Evolutionary conservation across 208 protist genomes (phyloP), one percentile per base, ranked within the genome.

Genomic region (Leishmania amazonensis): DNA sequence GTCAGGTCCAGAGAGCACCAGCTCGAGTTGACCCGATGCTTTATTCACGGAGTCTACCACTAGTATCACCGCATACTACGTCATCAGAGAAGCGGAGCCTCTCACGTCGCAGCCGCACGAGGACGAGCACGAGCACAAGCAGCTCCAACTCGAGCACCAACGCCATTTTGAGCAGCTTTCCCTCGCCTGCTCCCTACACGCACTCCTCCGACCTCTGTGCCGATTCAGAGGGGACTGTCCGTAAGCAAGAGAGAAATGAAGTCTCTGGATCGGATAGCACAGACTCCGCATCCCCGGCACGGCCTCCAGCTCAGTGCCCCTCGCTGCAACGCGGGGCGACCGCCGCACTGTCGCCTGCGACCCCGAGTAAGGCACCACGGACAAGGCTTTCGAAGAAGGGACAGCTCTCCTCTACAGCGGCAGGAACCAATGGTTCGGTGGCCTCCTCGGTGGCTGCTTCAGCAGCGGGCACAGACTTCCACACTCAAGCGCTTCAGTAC

Each of bases 401-500:
- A 9, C 47, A 21, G n/a, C 51, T 28, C 53, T 76, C 51, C 53
- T 62, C 73, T n/a, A 9, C 73, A 31, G 73, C 35, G 73, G 51
- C n/a, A 62, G 51, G 15, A 19, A 35, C 73, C 24, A n/a, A 42
- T 42, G 13, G n/a, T 45, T 76, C 73, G 51, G 31, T 42, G 28
- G 6, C 72, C 24, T 60, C 72, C 35, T 45, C 51, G 15, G 51
- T 13, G n/a, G 0, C 15, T 9, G 53, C 51, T 5, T 76, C 73
- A 40, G 73, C 75, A 31, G 75, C 65, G 3, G 68, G 35, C 1
- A 15, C 76, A 40, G 45, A 47, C 60, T 81, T 81, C 49, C 81
- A 85, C 49, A 81, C 54, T 8, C 70, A 85, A 54, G 77, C 81
- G 7, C 70, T 85, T 65, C 72, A 81, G 62, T 85, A 85, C 64